Conservation (phyloP, 768 basidiomycete genomes). For the Hericium alpestre region DNA sequence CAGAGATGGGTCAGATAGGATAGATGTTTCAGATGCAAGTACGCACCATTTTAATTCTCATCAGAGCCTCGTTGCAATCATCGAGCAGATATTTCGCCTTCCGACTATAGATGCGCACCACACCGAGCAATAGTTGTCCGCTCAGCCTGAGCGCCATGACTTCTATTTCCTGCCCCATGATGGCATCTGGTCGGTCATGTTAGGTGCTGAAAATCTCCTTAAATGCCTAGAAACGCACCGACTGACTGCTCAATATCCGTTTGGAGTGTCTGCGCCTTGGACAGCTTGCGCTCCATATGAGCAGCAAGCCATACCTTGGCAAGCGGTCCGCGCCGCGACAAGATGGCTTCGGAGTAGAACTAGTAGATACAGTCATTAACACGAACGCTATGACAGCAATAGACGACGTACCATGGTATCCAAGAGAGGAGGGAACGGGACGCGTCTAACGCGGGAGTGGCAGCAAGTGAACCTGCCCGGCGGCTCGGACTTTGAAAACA, state of each 20-base stretch:
- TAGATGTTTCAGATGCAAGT: too few relatives aligned
- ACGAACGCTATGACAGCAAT: constrained; percentile 2
- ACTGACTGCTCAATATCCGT: constrained; percentile 94
- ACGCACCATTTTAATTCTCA: constrained; percentile 88
- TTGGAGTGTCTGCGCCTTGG: constrained; percentile 87
- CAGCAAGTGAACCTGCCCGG: background rate
- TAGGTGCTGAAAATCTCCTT: background rate
- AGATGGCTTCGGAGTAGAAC: constrained; percentile 92
- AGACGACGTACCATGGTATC: constrained; percentile 12
- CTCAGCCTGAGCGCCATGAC: constrained; percentile 93
- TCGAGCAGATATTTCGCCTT: constrained; percentile 97
- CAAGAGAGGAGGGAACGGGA: background rate
- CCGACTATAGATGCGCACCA: constrained; percentile 93
- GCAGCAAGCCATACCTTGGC: constrained; percentile 99
- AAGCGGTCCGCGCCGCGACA: constrained; percentile 86
- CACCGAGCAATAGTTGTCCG: constrained; percentile 91
- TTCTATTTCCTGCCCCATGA: constrained; percentile 88
- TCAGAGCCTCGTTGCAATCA: constrained; percentile 92
- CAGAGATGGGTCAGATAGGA: background rate
- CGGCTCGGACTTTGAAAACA: background rate
- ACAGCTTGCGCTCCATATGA: constrained; percentile 96
- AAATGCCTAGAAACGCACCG: constrained; percentile 37
- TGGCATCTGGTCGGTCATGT: constrained; percentile 48
- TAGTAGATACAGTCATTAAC: constrained; percentile 17
- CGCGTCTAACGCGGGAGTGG: constrained; percentile 13